Evolutionary conservation across 106 monocot genomes (phyloP).

Genomic region (Vanilla planifolia): DNA sequence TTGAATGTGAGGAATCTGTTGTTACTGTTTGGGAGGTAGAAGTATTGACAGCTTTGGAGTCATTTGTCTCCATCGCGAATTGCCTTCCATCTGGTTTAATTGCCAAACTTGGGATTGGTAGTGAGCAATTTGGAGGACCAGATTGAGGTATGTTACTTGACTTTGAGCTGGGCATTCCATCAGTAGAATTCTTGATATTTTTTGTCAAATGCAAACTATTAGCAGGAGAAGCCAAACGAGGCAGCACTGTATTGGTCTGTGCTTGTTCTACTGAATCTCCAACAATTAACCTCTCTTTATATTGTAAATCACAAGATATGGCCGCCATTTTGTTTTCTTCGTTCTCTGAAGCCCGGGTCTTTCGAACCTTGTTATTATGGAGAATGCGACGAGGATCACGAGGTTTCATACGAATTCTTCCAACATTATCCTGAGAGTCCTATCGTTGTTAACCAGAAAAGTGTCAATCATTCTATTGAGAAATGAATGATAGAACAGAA

Average conservation of each 20-base stretch:
- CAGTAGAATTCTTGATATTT: constrained; percentile 19
- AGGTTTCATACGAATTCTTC: constrained; percentile 76
- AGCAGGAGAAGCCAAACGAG: constrained; percentile 17
- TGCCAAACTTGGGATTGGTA: constrained; percentile 14
- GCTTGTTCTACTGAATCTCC: constrained; percentile 34
- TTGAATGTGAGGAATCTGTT: constrained; percentile 10
- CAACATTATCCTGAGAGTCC: constrained; percentile 38
- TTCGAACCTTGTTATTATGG: constrained; percentile 39
- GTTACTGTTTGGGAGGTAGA: constrained; percentile 6
- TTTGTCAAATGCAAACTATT: constrained; percentile 21
- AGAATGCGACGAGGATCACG: constrained; percentile 91
- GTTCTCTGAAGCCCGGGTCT: constrained; percentile 18
- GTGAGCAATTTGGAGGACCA: constrained; percentile 14
- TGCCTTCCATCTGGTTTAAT: constrained; percentile 11
- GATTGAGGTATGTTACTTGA: neutral
- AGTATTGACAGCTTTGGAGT: constrained; percentile 17
- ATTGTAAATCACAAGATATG: constrained; percentile 4
- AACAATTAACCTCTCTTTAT: constrained; percentile 22
- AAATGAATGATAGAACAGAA: no score
- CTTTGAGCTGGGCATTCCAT: constrained; percentile 25
- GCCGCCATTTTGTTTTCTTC: constrained; percentile 28
- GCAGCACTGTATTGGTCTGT: constrained; percentile 15
- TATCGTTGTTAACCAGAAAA: constrained; percentile 1
- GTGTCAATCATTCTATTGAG: no score
- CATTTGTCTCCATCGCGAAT: constrained; percentile 8